Conservation (phyloP, 306 rosid genomes). For the Rubus parviflorus region DNA sequence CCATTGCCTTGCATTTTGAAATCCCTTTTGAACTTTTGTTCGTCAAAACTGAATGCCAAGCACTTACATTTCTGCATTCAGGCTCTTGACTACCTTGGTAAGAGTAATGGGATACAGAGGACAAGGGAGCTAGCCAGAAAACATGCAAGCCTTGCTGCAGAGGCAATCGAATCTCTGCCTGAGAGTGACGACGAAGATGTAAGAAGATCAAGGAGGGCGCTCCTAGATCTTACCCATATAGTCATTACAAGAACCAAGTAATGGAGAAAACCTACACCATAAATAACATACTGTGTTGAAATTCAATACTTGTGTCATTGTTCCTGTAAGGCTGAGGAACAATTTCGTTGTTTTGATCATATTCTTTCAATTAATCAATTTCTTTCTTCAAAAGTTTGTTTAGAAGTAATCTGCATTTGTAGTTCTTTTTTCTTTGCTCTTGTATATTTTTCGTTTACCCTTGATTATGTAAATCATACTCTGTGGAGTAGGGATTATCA, state of each 20-base stretch:
- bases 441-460: neutral
- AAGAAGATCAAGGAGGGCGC: conserved; percentile 77
- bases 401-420: neutral
- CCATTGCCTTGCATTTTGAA: neutral
- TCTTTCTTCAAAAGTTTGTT: neutral
- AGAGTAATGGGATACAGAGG: conserved; percentile 79
- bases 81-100: conserved; percentile 90
- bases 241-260: conserved; percentile 85
- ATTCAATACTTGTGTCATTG: neutral
- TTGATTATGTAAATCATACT: neutral
- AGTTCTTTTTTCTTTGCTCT: neutral
- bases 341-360: neutral
- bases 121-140: conserved; percentile 77
- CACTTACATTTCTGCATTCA: conserved; percentile 22
- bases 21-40: neutral
- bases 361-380: conserved; percentile 16
- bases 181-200: conserved; percentile 69
- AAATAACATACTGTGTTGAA: neutral
- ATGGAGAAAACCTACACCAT: conserved; percentile 19
- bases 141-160: conserved; percentile 87
- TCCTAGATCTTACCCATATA: conserved; percentile 73
- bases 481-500: neutral
- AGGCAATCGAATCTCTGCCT: conserved; percentile 82
- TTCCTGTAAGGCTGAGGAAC: conserved; percentile 16
- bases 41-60: neutral